Evolutionary conservation across 495 filamentous ascomycete species (phyloP).

Genomic region (Lophiotrema nucula): DNA sequence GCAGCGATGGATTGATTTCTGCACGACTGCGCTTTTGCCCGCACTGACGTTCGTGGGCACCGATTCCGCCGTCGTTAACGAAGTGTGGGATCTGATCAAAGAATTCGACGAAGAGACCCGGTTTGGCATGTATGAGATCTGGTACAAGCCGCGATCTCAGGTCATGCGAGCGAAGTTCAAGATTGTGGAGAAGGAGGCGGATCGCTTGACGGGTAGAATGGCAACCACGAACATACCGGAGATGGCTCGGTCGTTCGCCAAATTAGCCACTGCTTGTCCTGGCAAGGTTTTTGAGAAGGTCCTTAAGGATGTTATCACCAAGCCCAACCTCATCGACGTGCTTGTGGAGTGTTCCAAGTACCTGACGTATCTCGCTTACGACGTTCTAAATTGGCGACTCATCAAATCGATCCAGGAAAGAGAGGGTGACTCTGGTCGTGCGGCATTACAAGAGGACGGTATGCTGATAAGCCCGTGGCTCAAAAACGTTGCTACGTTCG

Average conservation of each 20-base stretch:
- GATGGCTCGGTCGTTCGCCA: conserved; percentile 83
- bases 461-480: conserved; percentile 89
- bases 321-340: conserved; percentile 87
- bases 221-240: conserved; percentile 78
- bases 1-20: conserved; percentile 74
- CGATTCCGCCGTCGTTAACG: conserved; percentile 80
- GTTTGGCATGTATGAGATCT: conserved; percentile 90
- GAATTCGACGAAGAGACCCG: conserved; percentile 71
- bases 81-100: conserved; percentile 78
- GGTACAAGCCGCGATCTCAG: conserved; percentile 75
- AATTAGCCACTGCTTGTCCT: conserved; percentile 80
- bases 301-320: conserved; percentile 81
- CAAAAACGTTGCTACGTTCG: conserved; percentile 76
- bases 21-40: conserved; percentile 78
- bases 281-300: conserved; percentile 88
- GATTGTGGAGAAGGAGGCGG: conserved; percentile 70
- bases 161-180: conserved; percentile 79
- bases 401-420: conserved; percentile 72
- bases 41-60: conserved; percentile 76
- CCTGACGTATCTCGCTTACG: conserved; percentile 88
- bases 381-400: conserved; percentile 87
- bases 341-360: conserved; percentile 92
- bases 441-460: conserved; percentile 77
- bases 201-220: conserved; percentile 77
- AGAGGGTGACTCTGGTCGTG: no score